Percentiles rank a stretch among this genome's conserved stretches.
phyloP scores from a whole-genome alignment of 2,329 filamentous ascomycete species.

The Dactylellina drechsleri region DNA sequence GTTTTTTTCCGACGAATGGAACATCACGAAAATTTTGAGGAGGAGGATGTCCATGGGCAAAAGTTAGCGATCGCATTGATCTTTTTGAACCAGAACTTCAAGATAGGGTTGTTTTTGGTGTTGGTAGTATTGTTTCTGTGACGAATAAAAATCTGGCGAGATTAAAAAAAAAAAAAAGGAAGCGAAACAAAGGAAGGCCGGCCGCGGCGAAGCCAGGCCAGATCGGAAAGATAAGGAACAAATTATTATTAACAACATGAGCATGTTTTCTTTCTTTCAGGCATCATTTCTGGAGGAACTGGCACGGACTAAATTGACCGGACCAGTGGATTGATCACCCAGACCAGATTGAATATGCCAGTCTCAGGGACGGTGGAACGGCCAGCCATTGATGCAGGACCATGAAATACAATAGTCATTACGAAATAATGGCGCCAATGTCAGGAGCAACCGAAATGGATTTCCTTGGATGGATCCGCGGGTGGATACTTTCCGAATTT shows the following conservation, averaged over 20 bases:
- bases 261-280: not conserved
- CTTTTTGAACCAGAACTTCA: not conserved
- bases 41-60: not conserved
- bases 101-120: too few species aligned
- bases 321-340: too few species aligned
- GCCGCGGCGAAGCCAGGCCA: conserved; percentile 8
- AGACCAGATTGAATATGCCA: too few species aligned
- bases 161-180: not conserved
- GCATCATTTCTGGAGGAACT: too few species aligned
- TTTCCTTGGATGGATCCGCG: not conserved
- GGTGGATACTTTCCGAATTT: conserved; percentile 25
- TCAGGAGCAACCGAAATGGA: conserved; percentile 18
- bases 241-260: conserved; percentile 22
- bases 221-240: conserved; percentile 48
- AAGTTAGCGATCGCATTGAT: conserved; percentile 22
- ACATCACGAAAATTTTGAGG: conserved; percentile 17
- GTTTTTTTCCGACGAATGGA: conserved; percentile 7
- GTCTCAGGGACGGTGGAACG: too few species aligned
- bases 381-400: not conserved
- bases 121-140: conserved; percentile 16
- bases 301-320: too few species aligned
- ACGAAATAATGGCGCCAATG: conserved; percentile 34
- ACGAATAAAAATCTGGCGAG: conserved; percentile 36
- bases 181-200: conserved; percentile 5
- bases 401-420: not conserved